Base-by-base conservation (phyloP, 179 eudicot genomes). In the Patellifolia procumbens region DNA sequence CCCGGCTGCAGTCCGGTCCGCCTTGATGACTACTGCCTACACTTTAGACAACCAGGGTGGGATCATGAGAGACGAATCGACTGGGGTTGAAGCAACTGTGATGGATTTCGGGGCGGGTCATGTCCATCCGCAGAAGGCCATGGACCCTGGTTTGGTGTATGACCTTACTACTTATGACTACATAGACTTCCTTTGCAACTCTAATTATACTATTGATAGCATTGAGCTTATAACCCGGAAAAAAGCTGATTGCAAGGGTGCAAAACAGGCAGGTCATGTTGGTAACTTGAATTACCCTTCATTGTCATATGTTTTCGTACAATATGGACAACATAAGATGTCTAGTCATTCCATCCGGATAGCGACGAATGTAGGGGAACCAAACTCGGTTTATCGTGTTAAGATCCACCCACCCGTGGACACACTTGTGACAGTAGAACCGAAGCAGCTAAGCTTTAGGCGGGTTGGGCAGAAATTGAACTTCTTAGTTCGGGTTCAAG, bases 101-200 rank as follows among this genome's bases (percentile, higher is more conserved):
- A 92, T 89, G 97, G 98, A 94, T 79, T 88, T 74, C 42, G 98
- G 98, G n/a, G 87, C 98, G 20, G 98, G 98, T 22, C 97, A 94
- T 65, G 96, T 94, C 16, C 89, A 92, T 69, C 98, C 97, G 2
- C 91, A 88, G 17, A 89, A 85, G 67, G 98, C 98, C 11, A 89
- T 94, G 90, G 90, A 91, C 31, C 98, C 98, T 0, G 98, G 98
- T 7, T 83, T 94, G 11, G 82, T 94, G 17, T 94, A 92, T 43
- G 98, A 94, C 70, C 4, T 92, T 3, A 81, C 79, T 1, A 77
- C 89, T 1, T 89, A 89, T 37, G 94, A 92, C 37, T 92, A 91
- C 81, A 78, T 92, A 11, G 97, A 92, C 48, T 92, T 94, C 80
- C 83, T 94, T 9, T 94, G 98, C 70, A 92, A 91, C 78, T 85